Conservation (phyloP, 2,329 filamentous ascomycete genomes). For the Fusarium staphyleae region DNA sequence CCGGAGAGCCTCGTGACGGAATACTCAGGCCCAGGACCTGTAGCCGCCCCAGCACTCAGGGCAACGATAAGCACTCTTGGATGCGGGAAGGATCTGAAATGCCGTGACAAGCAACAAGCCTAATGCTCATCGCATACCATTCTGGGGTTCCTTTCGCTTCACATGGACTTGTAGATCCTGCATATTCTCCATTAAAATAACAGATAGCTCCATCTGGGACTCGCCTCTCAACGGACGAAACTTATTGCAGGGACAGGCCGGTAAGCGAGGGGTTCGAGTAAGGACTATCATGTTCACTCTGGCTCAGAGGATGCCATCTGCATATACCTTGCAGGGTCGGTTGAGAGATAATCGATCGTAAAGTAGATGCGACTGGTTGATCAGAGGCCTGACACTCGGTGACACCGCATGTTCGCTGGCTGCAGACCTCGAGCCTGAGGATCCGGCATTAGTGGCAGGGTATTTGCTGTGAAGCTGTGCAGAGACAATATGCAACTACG, state of each 20-base stretch:
- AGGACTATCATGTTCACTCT: constrained; percentile 15
- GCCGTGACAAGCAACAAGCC: constrained; percentile 1
- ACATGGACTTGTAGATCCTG: constrained; percentile 18
- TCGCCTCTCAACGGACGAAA: constrained; percentile 27
- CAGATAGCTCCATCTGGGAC: constrained; percentile 18
- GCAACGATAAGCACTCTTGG: neutral
- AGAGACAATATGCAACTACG: constrained; percentile 9
- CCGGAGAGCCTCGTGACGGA: constrained; percentile 2
- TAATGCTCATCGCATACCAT: constrained; percentile 12
- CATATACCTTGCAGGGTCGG: constrained; percentile 1
- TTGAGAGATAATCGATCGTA: constrained; percentile 18
- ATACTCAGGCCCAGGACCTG: neutral
- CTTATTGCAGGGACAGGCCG: constrained; percentile 20
- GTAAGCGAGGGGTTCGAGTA: constrained; percentile 4
- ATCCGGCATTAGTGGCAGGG: constrained; percentile 9
- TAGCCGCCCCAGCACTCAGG: neutral
- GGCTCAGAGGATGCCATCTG: constrained; percentile 11
- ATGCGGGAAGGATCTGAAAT: neutral
- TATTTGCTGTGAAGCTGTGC: constrained; percentile 1
- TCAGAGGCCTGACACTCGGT: constrained; percentile 4
- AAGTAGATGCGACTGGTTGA: constrained; percentile 21
- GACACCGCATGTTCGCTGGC: constrained; percentile 15
- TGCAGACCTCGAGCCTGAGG: constrained; percentile 15
- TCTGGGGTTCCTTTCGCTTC: constrained; percentile 7
- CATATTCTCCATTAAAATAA: constrained; percentile 1